A percentile compares a stretch with the other conserved stretches of the same genome.
Conservation (phyloP, 2,329 filamentous ascomycete species). For the Pseudocercospora musae region DNA sequence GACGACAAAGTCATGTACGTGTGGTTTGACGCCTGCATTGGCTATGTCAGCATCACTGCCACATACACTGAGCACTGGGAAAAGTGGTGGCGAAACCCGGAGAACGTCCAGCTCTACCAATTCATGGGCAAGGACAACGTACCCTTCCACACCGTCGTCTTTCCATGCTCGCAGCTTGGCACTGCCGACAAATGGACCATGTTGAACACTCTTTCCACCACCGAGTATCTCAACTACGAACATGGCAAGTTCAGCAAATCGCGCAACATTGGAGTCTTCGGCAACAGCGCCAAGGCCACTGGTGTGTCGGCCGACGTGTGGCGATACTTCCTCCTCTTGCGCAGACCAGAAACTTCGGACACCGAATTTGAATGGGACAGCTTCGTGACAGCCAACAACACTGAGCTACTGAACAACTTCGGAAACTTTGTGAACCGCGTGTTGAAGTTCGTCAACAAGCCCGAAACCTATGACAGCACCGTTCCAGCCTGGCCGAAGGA, state of each 20-base stretch:
- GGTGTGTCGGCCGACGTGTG: conserved; percentile 84
- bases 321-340: conserved; percentile 85
- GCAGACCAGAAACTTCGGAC: conserved; percentile 80
- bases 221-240: conserved; percentile 87
- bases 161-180: conserved; percentile 82
- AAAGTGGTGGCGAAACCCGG: conserved; percentile 89
- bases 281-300: conserved; percentile 82
- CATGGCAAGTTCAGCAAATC: conserved; percentile 92
- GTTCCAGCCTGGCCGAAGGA: conserved; percentile 50
- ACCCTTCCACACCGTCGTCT: conserved; percentile 85
- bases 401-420: conserved; percentile 74
- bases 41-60: conserved; percentile 91
- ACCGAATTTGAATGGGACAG: conserved; percentile 86
- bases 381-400: conserved; percentile 84
- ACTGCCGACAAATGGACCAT: conserved; percentile 84
- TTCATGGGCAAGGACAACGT: conserved; percentile 95
- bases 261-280: conserved; percentile 84
- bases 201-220: conserved; percentile 82
- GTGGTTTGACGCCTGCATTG: conserved; percentile 89
- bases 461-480: conserved; percentile 65
- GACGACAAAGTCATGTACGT: conserved; percentile 85
- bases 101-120: conserved; percentile 85
- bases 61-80: conserved; percentile 88
- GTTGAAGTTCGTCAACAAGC: conserved; percentile 68
- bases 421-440: conserved; percentile 59